These are phyloP conservation scores for Fonsecaea nubica DNA, from an alignment of 2,329 filamentous ascomycete species.

Conservation along the genomic window DNA sequence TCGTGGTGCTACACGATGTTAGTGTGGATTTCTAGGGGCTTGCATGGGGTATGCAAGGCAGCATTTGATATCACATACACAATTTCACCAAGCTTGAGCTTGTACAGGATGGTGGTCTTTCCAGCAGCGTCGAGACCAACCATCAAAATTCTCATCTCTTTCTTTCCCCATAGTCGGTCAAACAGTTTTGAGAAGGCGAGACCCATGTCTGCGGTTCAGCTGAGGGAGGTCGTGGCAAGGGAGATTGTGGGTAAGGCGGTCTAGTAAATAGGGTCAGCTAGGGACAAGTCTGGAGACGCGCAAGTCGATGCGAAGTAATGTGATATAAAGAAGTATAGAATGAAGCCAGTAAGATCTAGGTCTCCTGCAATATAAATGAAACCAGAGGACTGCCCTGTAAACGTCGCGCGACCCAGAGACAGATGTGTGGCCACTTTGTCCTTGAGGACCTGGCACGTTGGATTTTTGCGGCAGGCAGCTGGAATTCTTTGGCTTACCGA, in stretches of 20 bases:
- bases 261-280: conserved; percentile 42
- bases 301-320: conserved; percentile 1
- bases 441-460: conserved; percentile 26
- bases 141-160: conserved; percentile 99
- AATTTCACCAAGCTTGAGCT: conserved; percentile 87
- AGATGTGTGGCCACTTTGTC: conserved; percentile 42
- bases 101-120: conserved; percentile 99
- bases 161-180: conserved; percentile 96
- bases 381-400: conserved; percentile 23
- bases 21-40: conserved; percentile 15
- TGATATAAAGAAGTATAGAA: neutral
- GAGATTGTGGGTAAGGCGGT: conserved; percentile 47
- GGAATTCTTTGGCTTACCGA: conserved; percentile 38
- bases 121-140: conserved; percentile 98
- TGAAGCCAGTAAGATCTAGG: conserved; percentile 11
- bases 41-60: neutral
- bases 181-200: conserved; percentile 96
- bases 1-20: conserved; percentile 80
- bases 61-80: conserved; percentile 37
- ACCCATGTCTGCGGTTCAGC: conserved; percentile 77
- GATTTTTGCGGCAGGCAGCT: conserved; percentile 35
- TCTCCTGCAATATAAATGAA: conserved; percentile 20
- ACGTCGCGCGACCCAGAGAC: conserved; percentile 22
- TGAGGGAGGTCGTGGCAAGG: conserved; percentile 33
- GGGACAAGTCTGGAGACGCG: conserved; percentile 10